phyloP scores from a whole-genome alignment of 805 yeast species.

The Suhomyces tanzawaensis region DNA sequence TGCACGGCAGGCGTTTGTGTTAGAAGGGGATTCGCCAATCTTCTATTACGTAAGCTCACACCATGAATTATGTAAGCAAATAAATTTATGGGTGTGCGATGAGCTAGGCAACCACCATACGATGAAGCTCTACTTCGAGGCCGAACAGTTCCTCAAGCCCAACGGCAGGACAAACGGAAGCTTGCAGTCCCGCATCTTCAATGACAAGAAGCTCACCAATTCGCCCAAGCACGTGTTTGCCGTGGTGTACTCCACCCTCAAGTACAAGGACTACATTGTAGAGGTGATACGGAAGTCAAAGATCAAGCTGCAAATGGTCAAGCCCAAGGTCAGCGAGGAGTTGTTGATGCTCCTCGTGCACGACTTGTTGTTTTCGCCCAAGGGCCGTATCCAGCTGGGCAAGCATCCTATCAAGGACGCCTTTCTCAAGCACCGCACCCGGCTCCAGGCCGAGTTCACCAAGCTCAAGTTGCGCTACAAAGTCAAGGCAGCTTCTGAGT shows the following conservation, averaged over 20 bases:
- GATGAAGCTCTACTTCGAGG: conserved; percentile 45
- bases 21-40: too few species aligned
- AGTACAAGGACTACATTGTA: conserved; percentile 62
- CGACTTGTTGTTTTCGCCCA: conserved; percentile 71
- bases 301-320: conserved; percentile 47
- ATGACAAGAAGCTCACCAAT: conserved; percentile 27
- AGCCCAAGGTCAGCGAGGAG: conserved; percentile 46
- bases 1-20: too few species aligned
- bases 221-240: conserved; percentile 89
- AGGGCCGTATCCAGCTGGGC: conserved; percentile 84
- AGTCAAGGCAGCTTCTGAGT: conserved; percentile 52
- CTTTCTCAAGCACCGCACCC: conserved; percentile 70
- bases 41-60: background rate
- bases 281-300: conserved; percentile 65
- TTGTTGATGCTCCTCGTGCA: conserved; percentile 69
- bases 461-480: conserved; percentile 73
- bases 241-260: conserved; percentile 72
- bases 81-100: background rate
- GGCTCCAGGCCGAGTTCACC: conserved; percentile 78
- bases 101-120: background rate
- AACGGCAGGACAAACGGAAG: conserved; percentile 25
- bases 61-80: background rate
- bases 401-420: conserved; percentile 84
- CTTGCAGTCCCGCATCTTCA: conserved; percentile 39
- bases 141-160: conserved; percentile 35